A percentile compares a stretch with the other conserved stretches of the same genome.
These are phyloP conservation scores for Dacryopinax spathularia DNA, from an alignment of 768 basidiomycete genomes.

Conservation along the genomic window DNA sequence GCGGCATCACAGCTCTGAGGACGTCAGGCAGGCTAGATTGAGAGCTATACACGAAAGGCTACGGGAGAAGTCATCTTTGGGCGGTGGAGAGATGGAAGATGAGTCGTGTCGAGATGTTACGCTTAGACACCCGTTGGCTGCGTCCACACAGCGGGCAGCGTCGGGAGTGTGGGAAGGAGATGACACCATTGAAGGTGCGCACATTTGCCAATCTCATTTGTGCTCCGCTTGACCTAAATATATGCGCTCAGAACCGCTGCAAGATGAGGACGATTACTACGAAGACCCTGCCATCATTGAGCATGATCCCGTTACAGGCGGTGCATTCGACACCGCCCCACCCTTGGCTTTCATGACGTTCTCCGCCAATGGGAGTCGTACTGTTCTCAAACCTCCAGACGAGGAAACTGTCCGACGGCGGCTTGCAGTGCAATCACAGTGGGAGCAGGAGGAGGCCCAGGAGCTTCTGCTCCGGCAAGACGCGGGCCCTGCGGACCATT, in stretches of 20 bases:
- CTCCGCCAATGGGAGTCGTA: not conserved
- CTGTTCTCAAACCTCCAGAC: not conserved
- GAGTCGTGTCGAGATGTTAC: too few relatives aligned
- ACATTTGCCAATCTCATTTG: not conserved
- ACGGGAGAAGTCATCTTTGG: not conserved
- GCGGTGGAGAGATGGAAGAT: too few relatives aligned
- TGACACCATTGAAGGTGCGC: not conserved
- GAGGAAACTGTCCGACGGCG: not conserved
- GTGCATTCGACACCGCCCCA: not conserved
- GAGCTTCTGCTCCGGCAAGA: too few relatives aligned
- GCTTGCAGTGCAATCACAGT: not conserved
- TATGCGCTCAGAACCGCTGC: not conserved
- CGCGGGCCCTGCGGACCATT: too few relatives aligned
- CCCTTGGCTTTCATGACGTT: not conserved
- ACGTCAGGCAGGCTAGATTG: not conserved
- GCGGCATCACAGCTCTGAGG: not conserved
- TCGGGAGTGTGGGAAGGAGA: not conserved
- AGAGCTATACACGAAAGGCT: not conserved
- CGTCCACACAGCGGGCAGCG: not conserved
- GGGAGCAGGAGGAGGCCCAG: not conserved
- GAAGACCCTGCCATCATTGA: not conserved
- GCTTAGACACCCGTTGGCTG: not conserved
- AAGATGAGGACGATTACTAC: not conserved
- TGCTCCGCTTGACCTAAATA: too few relatives aligned
- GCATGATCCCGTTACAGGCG: too few relatives aligned